Base-by-base conservation (phyloP, 2,329 filamentous ascomycete species). In the Orbilia oligospora region DNA sequence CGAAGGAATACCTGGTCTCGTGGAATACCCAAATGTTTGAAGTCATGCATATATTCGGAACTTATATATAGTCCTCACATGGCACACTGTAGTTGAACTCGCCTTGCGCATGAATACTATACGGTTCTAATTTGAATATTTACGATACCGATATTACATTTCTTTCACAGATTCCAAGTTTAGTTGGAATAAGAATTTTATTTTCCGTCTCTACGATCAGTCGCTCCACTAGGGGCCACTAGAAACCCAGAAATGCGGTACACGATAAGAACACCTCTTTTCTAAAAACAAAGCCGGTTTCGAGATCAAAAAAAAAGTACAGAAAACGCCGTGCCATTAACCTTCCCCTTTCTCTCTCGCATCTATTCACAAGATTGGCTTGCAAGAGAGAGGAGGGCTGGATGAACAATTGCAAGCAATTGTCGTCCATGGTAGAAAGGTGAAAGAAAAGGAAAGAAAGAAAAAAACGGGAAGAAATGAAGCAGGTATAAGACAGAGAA, bases 241-340 rank as follows among this genome's bases (percentile, higher is more conserved):
- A 56, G 18, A 24, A 49, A 24, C 20, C 18, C 18, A 24, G 46
- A 48, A 48, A 48, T 71, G 63, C 63, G 33, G 44, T 71, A 71
- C 69, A 72, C 16, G 38, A 41, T 20, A 61, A 61, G 20, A 38
- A 36, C 44, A 20, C 48, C 44, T 58, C 12, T 66, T 66, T 22
- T 61, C 56, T 48, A 49, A 33, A 65, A 65, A 65, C 2, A 65
- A 22, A 27, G 58, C 3, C 44, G 41, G 14, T 2, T 18, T 16
- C 63, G 53, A 36, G 5, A 5, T 18, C 5, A 30, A 63, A 58
- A 66, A 8, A 41, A 16, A 14, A 41, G 38, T 3, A 16, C 9
- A 36, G 5, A n/a, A 33, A 68, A 73, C 70, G 70, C 58, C 70
- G 27, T 36, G 51, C 63, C 51, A 20, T 20, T 44, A 27, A 48